Base-by-base conservation (phyloP, 371 early-diverging fungal genomes). In the Rhizopus microsporus region DNA sequence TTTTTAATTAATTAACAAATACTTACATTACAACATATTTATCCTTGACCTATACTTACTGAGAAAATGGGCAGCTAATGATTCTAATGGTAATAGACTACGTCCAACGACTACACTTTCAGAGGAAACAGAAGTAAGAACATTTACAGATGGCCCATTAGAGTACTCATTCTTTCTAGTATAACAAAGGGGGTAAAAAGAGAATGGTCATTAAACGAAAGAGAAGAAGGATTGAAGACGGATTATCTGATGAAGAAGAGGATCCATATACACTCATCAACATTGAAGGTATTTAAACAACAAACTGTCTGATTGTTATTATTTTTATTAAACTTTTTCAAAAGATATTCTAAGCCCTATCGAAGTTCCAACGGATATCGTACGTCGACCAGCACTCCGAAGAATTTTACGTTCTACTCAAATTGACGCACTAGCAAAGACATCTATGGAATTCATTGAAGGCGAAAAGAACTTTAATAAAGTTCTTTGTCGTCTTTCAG, bases 391-490 rank as follows among this genome's bases (percentile, higher is more conserved):
- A 43, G 73, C 82, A 17, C 60, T 78, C 34, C 60, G 72, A 49
- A 67, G 78, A 33, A 81, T 77, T 30, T 56, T 81, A 38, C 63
- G 68, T 33, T 75, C 75, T 16, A 62, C 61, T 30, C 74, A 81
- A 54, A 75, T 81, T 17, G 75, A 75, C 39, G 64, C 65, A 7
- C 58, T 81, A 6, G 65, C 75, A 31, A 56, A 59, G 34, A 75
- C 75, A 4, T 69, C 76, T 8, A 78, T 81, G 82, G 74, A 76
- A 60, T 77, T 81, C 52, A 76, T 81, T 52, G 82, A 81, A 57
- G 63, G 67, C 10, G 82, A 81, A 59, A 78, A 74, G 63, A 72
- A 73, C 32, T 77, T 78, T 17, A 75, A 73, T 56, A 78, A 78
- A 57, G 70, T 76, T 8, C 32, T 81, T n/a, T 74, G 72, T 49